phyloP scores from a whole-genome alignment of 2,329 filamentous ascomycete species.

The Xylariales sp. region DNA sequence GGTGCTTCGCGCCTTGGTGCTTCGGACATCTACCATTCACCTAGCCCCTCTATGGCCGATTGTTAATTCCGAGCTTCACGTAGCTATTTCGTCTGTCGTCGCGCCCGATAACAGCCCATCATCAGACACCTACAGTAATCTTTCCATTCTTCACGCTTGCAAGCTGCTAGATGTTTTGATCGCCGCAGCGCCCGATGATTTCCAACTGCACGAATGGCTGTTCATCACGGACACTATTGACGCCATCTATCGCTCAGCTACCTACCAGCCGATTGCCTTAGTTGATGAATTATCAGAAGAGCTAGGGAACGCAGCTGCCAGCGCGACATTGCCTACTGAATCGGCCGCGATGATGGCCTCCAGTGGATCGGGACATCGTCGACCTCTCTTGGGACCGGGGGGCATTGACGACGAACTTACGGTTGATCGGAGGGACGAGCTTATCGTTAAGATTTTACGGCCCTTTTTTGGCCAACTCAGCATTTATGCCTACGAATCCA shows the following conservation, averaged over 20 bases:
- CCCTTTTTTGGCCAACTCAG: conserved; percentile 94
- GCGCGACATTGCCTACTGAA: conserved; percentile 51
- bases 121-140: conserved; percentile 79
- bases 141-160: conserved; percentile 86
- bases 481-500: conserved; percentile 92
- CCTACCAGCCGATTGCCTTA: conserved; percentile 77
- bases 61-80: conserved; percentile 86
- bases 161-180: conserved; percentile 93
- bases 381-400: conserved; percentile 63
- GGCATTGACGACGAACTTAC: conserved; percentile 67
- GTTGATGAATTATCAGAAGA: conserved; percentile 87
- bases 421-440: conserved; percentile 71
- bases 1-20: conserved; percentile 81
- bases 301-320: conserved; percentile 63
- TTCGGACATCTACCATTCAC: conserved; percentile 83
- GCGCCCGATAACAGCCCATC: conserved; percentile 72
- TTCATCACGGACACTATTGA: conserved; percentile 98
- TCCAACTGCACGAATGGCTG: conserved; percentile 98
- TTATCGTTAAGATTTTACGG: conserved; percentile 81
- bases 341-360: conserved; percentile 46
- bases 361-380: conserved; percentile 51
- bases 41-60: conserved; percentile 90
- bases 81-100: conserved; percentile 79
- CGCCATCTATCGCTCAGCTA: conserved; percentile 83
- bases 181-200: conserved; percentile 89